Evolutionary conservation across 371 early-diverging fungal species (phyloP), one percentile per base, ranked within the genome.

Genomic region (Mucor irregularis): DNA sequence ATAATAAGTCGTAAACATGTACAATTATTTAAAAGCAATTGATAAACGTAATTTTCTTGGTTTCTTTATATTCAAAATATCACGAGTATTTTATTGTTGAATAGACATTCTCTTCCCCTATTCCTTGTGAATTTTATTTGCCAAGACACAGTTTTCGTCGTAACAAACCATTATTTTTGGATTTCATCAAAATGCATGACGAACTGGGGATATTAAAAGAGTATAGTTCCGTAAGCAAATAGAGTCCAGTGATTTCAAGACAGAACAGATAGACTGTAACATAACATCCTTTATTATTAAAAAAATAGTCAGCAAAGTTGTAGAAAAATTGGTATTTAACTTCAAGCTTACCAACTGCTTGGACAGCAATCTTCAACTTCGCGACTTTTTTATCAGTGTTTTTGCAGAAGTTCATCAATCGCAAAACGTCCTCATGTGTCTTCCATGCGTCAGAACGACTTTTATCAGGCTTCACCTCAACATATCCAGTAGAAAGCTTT

Each of bases 321-420:
- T 30, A 49, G 29, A 56, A 17, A 56, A 42, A 26, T 40, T 30
- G 55, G 35, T 49, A 40, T 52, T 51, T 52, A 34, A 52, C 34
- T 9, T 30, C 33, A 31, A 13, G 24, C 52, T 65, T 65, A 61
- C 68, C 50, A 49, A 52, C 51, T 44, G 35, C 42, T 58, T 42
- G 56, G 46, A 53, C 68, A 63, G 53, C 53, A 58, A 68, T 68
- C 68, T 52, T 58, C 33, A 28, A 49, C 58, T 61, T 56, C 44
- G 34, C 29, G 19, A 44, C 21, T 42, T 55, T 6, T 8, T 56
- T 58, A 35, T 46, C 38, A 29, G 58, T 47, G 17, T 58, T 38
- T 19, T 52, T 51, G 40, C 51, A 62, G 42, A 56, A 51, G 40
- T 46, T 52, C 2, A 56, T 34, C 19, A 48, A 29, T 26, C 52